A percentile compares a stretch with the other conserved stretches of the same genome.
Evolutionary conservation across 1,139 yeast genomes (phyloP).

Genomic region (Blastobotrys petasosporus): DNA sequence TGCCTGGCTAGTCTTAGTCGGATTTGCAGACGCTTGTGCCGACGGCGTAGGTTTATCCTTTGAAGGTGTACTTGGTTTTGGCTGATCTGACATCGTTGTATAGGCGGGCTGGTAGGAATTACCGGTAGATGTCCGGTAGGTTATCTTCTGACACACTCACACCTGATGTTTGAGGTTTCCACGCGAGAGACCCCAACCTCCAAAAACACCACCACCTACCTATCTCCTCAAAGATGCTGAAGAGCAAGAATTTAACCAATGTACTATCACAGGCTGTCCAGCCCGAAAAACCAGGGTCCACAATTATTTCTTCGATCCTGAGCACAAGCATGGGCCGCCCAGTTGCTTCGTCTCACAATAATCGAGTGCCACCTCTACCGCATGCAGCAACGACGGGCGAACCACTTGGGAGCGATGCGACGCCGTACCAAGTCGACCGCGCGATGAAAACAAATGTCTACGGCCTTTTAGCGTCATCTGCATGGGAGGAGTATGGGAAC

Average conservation of each 20-base stretch:
- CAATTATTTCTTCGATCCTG: slow-evolving; percentile 27
- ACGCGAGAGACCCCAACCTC: background rate
- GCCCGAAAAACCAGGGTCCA: slow-evolving; percentile 16
- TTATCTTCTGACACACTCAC: no score
- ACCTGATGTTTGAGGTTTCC: no score
- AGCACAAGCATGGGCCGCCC: slow-evolving; percentile 25
- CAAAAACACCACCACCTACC: background rate
- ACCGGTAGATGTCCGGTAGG: no score
- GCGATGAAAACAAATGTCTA: slow-evolving; percentile 28
- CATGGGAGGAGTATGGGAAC: slow-evolving; percentile 25
- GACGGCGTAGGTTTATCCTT: no score
- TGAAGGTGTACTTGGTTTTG: no score
- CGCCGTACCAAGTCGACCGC: slow-evolving; percentile 26
- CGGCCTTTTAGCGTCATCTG: slow-evolving; percentile 27
- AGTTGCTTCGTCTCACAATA: slow-evolving; percentile 26
- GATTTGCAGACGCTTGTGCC: no score
- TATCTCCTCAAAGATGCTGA: slow-evolving; percentile 20
- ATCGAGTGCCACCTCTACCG: slow-evolving; percentile 23
- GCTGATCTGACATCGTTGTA: no score
- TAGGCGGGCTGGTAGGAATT: no score
- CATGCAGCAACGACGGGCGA: slow-evolving; percentile 5
- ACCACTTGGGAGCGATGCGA: background rate
- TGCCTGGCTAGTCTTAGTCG: no score
- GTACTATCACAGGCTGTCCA: slow-evolving; percentile 28
- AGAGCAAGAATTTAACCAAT: slow-evolving; percentile 22